A percentile compares a stretch with the other conserved stretches of the same genome.
These are phyloP conservation scores for Neurospora cerealis DNA, from an alignment of 495 filamentous ascomycete species.

Conservation along the genomic window DNA sequence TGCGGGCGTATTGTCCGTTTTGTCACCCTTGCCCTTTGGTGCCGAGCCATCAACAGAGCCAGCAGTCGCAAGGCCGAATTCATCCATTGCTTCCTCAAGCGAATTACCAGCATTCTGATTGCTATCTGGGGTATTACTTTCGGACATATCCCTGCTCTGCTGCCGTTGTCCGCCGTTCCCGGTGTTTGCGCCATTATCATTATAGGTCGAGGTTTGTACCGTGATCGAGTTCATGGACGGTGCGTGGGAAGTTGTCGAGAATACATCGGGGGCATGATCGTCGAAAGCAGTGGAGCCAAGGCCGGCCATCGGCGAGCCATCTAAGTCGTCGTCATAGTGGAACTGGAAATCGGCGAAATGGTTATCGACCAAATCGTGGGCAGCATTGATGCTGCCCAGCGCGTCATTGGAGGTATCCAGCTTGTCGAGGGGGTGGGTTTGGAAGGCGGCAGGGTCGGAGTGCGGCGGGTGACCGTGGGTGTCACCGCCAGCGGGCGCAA, in stretches of 20 bases:
- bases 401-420: conserved; percentile 19
- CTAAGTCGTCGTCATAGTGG: conserved; percentile 29
- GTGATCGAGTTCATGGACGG: conserved; percentile 26
- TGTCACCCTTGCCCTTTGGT: conserved; percentile 44
- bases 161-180: conserved; percentile 14
- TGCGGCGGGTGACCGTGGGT: conserved; percentile 13
- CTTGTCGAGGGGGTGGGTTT: conserved; percentile 14
- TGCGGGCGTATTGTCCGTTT: conserved; percentile 51
- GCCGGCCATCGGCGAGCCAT: conserved; percentile 30
- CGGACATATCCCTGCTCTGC: conserved; percentile 32
- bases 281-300: conserved; percentile 22
- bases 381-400: conserved; percentile 21
- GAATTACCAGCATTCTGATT: conserved; percentile 33
- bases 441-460: conserved; percentile 13
- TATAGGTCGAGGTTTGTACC: conserved; percentile 19
- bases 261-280: conserved; percentile 30
- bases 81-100: conserved; percentile 42
- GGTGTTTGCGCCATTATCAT: background rate
- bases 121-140: conserved; percentile 40
- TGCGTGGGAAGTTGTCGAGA: conserved; percentile 21
- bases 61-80: conserved; percentile 39
- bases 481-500: conserved; percentile 14
- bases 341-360: conserved; percentile 40
- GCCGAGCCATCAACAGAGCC: conserved; percentile 39
- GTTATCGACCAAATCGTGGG: conserved; percentile 22